Base-by-base conservation (phyloP, 1,284 basidiomycete genomes). In the Rhodotorula sp. region DNA sequence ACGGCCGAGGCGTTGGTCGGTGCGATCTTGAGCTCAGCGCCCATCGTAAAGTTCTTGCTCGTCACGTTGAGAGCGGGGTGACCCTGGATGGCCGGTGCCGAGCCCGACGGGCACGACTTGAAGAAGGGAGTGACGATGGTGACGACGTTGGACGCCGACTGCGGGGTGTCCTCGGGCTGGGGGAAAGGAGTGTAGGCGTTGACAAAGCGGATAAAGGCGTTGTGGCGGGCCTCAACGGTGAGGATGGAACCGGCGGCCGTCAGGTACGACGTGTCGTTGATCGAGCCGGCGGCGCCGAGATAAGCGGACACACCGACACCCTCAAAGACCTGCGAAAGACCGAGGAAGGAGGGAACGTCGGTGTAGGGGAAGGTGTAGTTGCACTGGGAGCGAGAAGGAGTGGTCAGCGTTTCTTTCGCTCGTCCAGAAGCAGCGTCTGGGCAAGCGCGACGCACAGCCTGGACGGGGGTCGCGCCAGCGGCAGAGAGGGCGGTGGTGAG, bases 331-430 rank as follows among this genome's bases (percentile, higher is more conserved):
- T 82, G 82, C 30, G 86, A 83, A 46, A 85, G 79, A 20, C 83
- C 81, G 47, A 85, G 80, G 78, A 89, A 89, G 4, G 82, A 79
- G 64, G 79, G 79, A 2, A 83, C 80, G 75, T 86, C 85, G 34
- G 82, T 83, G 60, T 83, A 81, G 31, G 84, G 83, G 79, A 89
- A 88, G 63, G 78, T 79, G 79, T 89, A 89, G n/a, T 64, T 56
- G 83, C 88, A 89, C 16, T 44, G 40, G 9, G 13, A 44, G 40
- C 40, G 40, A 44, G 13, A 44, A 44, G 10, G 37, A 44, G 3
- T 44, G 10, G 40, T 44, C 40, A 44, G 40, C 16, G 3, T 2
- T 15, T 6, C 40, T 15, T 2, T 44, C 11, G 11, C 40, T 44
- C 40, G 11, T 44, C 13, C 15, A 44, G 40, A 34, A 13, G 40